Evolutionary conservation across 257 asterid species (phyloP).

Genomic region (Capsicum pubescens): DNA sequence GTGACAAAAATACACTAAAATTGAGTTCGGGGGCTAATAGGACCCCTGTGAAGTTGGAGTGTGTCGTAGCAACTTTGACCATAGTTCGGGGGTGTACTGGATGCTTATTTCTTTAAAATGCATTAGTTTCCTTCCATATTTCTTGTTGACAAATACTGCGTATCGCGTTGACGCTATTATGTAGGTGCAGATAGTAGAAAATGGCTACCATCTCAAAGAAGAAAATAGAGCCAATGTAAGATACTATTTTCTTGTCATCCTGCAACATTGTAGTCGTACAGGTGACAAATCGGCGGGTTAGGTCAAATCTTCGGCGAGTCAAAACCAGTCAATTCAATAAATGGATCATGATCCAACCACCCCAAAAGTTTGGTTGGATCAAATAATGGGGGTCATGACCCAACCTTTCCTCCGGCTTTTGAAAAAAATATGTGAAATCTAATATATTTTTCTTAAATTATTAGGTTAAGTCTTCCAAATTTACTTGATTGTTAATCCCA

Average conservation of each 20-base stretch:
- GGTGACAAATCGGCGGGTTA: background rate
- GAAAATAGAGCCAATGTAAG: constrained; percentile 59
- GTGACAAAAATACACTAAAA: no score
- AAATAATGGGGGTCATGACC: background rate
- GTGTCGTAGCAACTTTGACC: no score
- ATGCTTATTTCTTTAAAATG: background rate
- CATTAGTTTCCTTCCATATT: constrained; percentile 28
- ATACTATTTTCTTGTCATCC: constrained; percentile 32
- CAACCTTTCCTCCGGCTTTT: background rate
- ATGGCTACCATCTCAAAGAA: constrained; percentile 75
- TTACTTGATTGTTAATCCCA: background rate
- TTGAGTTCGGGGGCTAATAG: no score
- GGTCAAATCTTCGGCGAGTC: background rate
- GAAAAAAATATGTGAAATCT: background rate
- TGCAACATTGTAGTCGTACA: constrained; percentile 18
- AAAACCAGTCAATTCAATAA: background rate
- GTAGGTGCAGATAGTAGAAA: constrained; percentile 65
- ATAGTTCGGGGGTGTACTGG: no score
- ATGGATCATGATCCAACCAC: background rate
- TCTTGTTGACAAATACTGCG: constrained; percentile 21
- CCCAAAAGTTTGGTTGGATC: no score
- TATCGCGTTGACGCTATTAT: constrained; percentile 30
- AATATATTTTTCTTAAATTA: background rate
- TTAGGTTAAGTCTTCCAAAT: constrained; percentile 5
- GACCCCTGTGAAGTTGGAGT: no score